These are phyloP conservation scores for Botryobasidium botryosum DNA, from an alignment of 768 basidiomycete species.

Conservation along the genomic window DNA sequence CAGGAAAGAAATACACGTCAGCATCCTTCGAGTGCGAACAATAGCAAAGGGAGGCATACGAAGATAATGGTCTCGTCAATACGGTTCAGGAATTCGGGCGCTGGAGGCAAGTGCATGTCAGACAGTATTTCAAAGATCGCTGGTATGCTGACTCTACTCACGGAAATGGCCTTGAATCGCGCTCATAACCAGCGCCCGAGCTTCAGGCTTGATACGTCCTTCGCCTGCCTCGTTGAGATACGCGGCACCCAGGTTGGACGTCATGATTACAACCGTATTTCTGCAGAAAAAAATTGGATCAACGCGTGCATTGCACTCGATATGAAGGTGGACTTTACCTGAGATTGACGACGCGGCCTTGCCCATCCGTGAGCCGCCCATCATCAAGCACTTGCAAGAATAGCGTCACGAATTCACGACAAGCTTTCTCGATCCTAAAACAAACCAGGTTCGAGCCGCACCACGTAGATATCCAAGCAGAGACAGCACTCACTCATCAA, in stretches of 20 bases:
- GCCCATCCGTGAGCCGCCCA: conserved; percentile 80
- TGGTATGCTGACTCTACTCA: too few species aligned
- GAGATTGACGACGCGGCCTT: conserved; percentile 52
- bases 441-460: conserved; percentile 20
- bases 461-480: background rate
- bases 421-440: conserved; percentile 66
- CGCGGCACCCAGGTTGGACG: conserved; percentile 73
- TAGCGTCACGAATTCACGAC: conserved; percentile 52
- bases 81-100: conserved; percentile 83
- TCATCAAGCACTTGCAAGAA: conserved; percentile 82
- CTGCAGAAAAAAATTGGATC: conserved; percentile 35
- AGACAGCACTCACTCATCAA: conserved; percentile 36
- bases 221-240: conserved; percentile 60
- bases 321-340: background rate
- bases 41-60: conserved; percentile 4
- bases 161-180: conserved; percentile 76
- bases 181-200: conserved; percentile 52
- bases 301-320: too few species aligned
- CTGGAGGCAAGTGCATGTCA: too few species aligned
- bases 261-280: conserved; percentile 90
- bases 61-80: conserved; percentile 55
- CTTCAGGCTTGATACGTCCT: conserved; percentile 45
- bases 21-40: background rate
- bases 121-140: too few species aligned
- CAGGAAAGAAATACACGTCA: conserved; percentile 19